Base-by-base conservation (phyloP, 108 stramenopile genomes). In the Skeletonema tropicum region DNA sequence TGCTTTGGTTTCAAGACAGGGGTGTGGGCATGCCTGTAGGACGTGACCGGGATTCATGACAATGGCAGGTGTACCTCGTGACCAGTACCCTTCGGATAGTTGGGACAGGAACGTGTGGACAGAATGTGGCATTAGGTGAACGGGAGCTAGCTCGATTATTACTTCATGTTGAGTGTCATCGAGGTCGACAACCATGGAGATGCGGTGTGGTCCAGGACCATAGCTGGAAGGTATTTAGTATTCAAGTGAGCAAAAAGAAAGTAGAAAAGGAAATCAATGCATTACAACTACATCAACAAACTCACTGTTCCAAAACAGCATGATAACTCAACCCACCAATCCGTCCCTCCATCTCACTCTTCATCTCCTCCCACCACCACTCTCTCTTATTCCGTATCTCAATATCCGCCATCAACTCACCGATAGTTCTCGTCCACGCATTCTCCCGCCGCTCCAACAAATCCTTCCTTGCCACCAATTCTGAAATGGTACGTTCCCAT, bases 11-110 rank as follows among this genome's bases (percentile, higher is more conserved):
- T 88, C 71, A 64, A 90, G 82, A 36, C 92, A 90, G n/a, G 88
- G 77, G 42, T 87, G 85, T 21, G 93, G 92, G 42, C 89, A 89
- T n/a, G 88, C 88, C 41, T 95, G 94, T 21, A 97, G 58, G 23
- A 97, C 89, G 67, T 97, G 96, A 3, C 84, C 89, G 25, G 92
- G 90, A 74, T 91, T 94, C 21, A 92, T 62, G 60, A 90, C 86
- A 67, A 97, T 85, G 57, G 85, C 83, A 19, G 87, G 80, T 4
- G 79, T 85, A 38, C 92, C 87, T 71, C 46, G 85, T 82, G 76
- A 88, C 87, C 87, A 87, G 26, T 85, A 76, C 36, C 82, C 82
- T 0, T 71, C 78, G 11, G 81, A 73, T 15, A 87, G 70, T 60
- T 86, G 83, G 6, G 80, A 58, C 5, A 88, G 70, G 45, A 88